phyloP scores from a whole-genome alignment of 352 stramenopile species.

The Chrysophaeum taylorii region DNA sequence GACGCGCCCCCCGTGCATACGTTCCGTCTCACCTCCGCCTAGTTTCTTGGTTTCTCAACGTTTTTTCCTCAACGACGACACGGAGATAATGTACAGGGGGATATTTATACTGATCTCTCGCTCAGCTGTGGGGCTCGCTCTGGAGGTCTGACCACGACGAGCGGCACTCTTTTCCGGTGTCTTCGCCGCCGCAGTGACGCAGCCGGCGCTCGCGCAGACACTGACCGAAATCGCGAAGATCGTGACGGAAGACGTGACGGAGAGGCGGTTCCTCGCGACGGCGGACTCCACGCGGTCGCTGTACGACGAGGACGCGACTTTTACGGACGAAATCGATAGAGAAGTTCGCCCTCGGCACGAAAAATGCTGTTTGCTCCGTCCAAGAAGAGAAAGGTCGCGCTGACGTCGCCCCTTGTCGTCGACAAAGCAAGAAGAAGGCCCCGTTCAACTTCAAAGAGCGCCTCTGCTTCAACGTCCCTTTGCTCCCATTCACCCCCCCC shows the following conservation, averaged over 20 bases:
- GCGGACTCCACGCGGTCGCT: slow-evolving; percentile 46
- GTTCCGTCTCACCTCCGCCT: no score
- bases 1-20: no score
- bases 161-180: no score
- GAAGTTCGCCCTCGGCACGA: slow-evolving; percentile 51
- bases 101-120: no score
- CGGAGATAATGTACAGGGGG: no score
- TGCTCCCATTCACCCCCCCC: no score
- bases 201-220: no score
- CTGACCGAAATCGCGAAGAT: slow-evolving; percentile 42
- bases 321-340: slow-evolving; percentile 62
- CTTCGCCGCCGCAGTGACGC: no score
- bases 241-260: slow-evolving; percentile 41
- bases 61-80: no score
- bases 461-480: slow-evolving; percentile 53
- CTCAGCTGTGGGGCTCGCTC: no score
- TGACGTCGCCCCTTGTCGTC: slow-evolving; percentile 40
- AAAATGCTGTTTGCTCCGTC: slow-evolving; percentile 50
- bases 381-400: slow-evolving; percentile 27
- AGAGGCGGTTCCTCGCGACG: slow-evolving; percentile 46
- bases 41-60: no score
- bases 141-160: no score
- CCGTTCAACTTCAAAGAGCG: slow-evolving; percentile 53
- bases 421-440: slow-evolving; percentile 27
- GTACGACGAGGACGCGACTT: slow-evolving; percentile 49